A percentile compares a stretch with the other conserved stretches of the same genome.
phyloP scores from a whole-genome alignment of 352 stramenopile species.

The Globisporangium echinulatum region DNA sequence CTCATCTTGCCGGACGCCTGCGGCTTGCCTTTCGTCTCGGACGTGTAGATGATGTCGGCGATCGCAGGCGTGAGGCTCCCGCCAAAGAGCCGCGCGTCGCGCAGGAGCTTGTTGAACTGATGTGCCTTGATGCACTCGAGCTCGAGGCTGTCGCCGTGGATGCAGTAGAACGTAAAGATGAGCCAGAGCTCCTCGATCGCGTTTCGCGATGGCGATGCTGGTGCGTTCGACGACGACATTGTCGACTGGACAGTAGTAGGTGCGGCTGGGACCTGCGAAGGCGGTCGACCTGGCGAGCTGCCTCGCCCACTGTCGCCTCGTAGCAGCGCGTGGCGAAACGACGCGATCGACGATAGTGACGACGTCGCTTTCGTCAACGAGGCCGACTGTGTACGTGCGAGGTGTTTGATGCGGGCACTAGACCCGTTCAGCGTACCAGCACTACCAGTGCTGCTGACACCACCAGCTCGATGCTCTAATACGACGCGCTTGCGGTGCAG shows the following conservation, averaged over 20 bases:
- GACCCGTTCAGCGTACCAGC: neutral
- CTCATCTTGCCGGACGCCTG: slow-evolving; percentile 60
- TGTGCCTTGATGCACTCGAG: slow-evolving; percentile 63
- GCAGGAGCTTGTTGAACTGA: slow-evolving; percentile 68
- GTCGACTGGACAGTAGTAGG: neutral
- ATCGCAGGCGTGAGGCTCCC: slow-evolving; percentile 53
- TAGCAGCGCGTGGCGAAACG: slow-evolving; percentile 2
- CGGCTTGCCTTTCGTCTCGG: slow-evolving; percentile 63
- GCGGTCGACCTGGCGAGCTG: neutral
- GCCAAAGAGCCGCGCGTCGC: slow-evolving; percentile 49
- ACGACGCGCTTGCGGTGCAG: slow-evolving; percentile 41
- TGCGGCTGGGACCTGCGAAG: neutral
- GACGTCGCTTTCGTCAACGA: neutral
- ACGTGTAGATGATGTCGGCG: slow-evolving; percentile 76
- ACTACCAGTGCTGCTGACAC: neutral
- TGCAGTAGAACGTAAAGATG: slow-evolving; percentile 80
- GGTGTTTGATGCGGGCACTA: slow-evolving; percentile 8
- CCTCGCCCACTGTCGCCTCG: neutral
- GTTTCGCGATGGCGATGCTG: slow-evolving; percentile 10
- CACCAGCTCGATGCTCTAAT: slow-evolving; percentile 40
- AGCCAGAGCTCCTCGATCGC: slow-evolving; percentile 66
- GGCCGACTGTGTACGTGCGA: slow-evolving; percentile 11
- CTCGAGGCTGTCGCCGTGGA: slow-evolving; percentile 68
- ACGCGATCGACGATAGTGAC: neutral
- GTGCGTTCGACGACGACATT: neutral